Conservation (phyloP, 495 filamentous ascomycete genomes). For the Bathelium albidoporum region DNA sequence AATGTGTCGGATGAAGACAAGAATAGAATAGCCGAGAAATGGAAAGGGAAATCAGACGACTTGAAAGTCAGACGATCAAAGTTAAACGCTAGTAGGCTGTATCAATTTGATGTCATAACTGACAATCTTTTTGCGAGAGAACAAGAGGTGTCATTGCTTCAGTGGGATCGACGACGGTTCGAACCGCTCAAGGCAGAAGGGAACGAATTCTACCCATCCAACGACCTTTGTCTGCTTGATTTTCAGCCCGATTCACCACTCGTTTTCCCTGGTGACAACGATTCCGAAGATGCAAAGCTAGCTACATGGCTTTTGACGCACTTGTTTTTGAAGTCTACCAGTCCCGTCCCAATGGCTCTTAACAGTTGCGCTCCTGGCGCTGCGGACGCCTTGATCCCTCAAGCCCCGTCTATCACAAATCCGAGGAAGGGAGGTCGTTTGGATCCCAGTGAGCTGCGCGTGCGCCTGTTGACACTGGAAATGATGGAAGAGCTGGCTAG, state of each 20-base stretch:
- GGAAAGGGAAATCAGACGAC: neutral
- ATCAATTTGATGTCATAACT: neutral
- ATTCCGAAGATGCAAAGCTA: slow-evolving; percentile 2
- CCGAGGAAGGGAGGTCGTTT: slow-evolving; percentile 27
- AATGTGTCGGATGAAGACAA: neutral
- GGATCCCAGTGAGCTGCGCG: slow-evolving; percentile 22
- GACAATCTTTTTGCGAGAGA: neutral
- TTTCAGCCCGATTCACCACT: slow-evolving; percentile 16
- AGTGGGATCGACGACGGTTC: slow-evolving; percentile 10
- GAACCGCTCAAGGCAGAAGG: slow-evolving; percentile 12
- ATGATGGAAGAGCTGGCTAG: slow-evolving; percentile 25
- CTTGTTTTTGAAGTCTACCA: slow-evolving; percentile 10
- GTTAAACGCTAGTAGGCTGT: neutral
- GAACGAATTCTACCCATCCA: slow-evolving; percentile 8
- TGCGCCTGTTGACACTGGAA: slow-evolving; percentile 24
- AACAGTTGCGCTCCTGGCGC: slow-evolving; percentile 27
- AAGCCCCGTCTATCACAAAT: slow-evolving; percentile 23
- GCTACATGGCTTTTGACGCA: slow-evolving; percentile 11
- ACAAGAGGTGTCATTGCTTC: slow-evolving; percentile 1
- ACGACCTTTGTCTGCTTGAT: slow-evolving; percentile 18
- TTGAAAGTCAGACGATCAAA: neutral
- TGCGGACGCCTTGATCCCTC: slow-evolving; percentile 24
- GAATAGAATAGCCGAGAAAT: neutral
- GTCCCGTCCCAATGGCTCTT: slow-evolving; percentile 13
- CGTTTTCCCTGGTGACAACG: slow-evolving; percentile 6